Evolutionary conservation across 148 eudicot genomes (phyloP).

Genomic region (Simmondsia chinensis): DNA sequence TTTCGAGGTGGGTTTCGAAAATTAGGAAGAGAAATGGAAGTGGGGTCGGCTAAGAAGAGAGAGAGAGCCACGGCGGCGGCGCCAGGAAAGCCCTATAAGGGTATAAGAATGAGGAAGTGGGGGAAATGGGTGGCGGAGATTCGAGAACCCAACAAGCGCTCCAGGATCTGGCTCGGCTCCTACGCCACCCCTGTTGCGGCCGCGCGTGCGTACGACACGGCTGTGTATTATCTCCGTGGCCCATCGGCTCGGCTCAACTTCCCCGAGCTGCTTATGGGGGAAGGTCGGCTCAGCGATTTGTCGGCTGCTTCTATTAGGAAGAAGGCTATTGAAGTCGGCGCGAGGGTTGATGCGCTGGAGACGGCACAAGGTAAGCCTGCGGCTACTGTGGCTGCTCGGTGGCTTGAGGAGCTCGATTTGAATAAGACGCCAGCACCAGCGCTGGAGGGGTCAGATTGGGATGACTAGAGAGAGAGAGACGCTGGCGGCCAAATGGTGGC

Average conservation of each 20-base stretch:
- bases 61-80: too few relatives aligned
- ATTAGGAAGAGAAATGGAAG: too few relatives aligned
- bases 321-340: constrained; percentile 28
- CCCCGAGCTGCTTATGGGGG: constrained; percentile 44
- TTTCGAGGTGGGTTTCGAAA: too few relatives aligned
- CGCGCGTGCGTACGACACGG: constrained; percentile 88
- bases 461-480: too few relatives aligned
- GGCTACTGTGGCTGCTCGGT: too few relatives aligned
- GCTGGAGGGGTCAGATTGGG: too few relatives aligned
- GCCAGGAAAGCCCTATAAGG: too few relatives aligned
- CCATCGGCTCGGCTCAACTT: constrained; percentile 70
- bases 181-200: constrained; percentile 77
- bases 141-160: constrained; percentile 81
- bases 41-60: too few relatives aligned
- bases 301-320: constrained; percentile 25
- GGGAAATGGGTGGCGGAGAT: constrained; percentile 99
- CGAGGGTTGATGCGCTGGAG: constrained; percentile 26
- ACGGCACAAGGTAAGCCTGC: too few relatives aligned
- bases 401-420: constrained; percentile 4
- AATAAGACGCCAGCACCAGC: too few relatives aligned
- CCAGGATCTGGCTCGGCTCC: constrained; percentile 86
- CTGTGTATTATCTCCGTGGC: constrained; percentile 77
- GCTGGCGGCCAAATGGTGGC: too few relatives aligned
- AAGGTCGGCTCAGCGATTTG: constrained; percentile 3
- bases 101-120: constrained; percentile 96